A percentile compares a stretch with the other conserved stretches of the same genome.
Evolutionary conservation across 257 asterid species (phyloP).

Genomic region (Plantago major): DNA sequence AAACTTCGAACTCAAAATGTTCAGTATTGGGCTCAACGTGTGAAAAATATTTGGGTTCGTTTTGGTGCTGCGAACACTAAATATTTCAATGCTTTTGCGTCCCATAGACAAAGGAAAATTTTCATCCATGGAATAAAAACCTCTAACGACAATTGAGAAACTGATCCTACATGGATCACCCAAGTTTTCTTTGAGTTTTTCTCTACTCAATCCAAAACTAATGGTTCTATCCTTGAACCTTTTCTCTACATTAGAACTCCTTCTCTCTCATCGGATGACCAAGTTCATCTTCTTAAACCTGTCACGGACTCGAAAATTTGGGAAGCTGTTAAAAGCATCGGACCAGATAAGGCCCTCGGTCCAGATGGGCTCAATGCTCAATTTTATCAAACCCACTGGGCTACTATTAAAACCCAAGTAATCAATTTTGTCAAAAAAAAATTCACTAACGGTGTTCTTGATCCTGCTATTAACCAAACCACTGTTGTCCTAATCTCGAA

Average conservation of each 20-base stretch:
- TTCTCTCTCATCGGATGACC: no score
- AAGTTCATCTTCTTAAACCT: no score
- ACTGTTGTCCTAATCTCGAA: neutral
- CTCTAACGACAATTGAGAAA: no score
- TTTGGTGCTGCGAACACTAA: neutral
- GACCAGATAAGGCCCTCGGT: neutral
- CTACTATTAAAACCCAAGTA: fast-evolving
- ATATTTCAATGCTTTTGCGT: neutral
- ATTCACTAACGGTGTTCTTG: fast-evolving
- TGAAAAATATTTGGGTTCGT: neutral
- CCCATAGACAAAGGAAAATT: neutral
- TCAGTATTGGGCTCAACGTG: neutral
- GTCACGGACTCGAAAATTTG: neutral
- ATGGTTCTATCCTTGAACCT: no score
- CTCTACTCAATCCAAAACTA: no score
- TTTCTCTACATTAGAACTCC: no score
- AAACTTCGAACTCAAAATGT: neutral
- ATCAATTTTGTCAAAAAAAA: fast-evolving
- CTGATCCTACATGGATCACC: no score
- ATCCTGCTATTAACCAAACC: neutral
- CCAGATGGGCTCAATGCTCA: neutral
- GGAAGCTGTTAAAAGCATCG: neutral
- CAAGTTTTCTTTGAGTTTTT: no score
- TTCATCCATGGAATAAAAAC: neutral
- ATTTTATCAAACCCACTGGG: neutral